Conservation (phyloP, 2,329 filamentous ascomycete genomes). For the Trichocomaceae sp. region DNA sequence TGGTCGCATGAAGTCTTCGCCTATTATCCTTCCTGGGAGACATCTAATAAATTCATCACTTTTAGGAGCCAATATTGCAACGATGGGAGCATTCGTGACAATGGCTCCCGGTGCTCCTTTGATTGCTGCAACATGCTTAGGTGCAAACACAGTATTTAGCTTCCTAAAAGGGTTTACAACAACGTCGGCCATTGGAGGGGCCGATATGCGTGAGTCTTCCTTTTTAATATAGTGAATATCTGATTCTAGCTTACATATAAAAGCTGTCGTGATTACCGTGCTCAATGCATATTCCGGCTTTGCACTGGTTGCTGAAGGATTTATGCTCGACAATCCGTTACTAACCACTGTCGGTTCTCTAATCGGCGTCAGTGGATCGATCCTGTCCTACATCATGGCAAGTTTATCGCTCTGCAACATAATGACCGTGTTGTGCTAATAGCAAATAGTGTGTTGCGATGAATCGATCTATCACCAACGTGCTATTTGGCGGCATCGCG, state of each 20-base stretch:
- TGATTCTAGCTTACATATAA: constrained; percentile 15
- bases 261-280: constrained; percentile 77
- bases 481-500: constrained; percentile 76
- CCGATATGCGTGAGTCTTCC: constrained; percentile 64
- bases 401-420: not conserved
- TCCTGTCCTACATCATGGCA: constrained; percentile 72
- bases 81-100: constrained; percentile 75
- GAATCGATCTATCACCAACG: constrained; percentile 85
- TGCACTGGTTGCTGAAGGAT: constrained; percentile 79
- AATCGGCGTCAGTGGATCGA: constrained; percentile 82
- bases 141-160: constrained; percentile 68
- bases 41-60: constrained; percentile 70
- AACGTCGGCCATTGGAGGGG: constrained; percentile 82
- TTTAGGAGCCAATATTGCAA: constrained; percentile 68
- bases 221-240: constrained; percentile 13
- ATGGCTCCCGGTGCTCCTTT: constrained; percentile 72
- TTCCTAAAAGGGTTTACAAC: constrained; percentile 85
- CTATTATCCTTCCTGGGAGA: constrained; percentile 64
- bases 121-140: constrained; percentile 71
- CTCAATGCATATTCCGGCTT: constrained; percentile 89
- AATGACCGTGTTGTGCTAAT: not conserved
- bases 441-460: constrained; percentile 64
- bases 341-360: constrained; percentile 78
- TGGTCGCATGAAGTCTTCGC: constrained; percentile 72
- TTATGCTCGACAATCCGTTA: constrained; percentile 84